Percentiles rank a stretch among this genome's conserved stretches.
Evolutionary conservation across 2,329 filamentous ascomycete species (phyloP).

Genomic region (Apiospora kogelbergensis): DNA sequence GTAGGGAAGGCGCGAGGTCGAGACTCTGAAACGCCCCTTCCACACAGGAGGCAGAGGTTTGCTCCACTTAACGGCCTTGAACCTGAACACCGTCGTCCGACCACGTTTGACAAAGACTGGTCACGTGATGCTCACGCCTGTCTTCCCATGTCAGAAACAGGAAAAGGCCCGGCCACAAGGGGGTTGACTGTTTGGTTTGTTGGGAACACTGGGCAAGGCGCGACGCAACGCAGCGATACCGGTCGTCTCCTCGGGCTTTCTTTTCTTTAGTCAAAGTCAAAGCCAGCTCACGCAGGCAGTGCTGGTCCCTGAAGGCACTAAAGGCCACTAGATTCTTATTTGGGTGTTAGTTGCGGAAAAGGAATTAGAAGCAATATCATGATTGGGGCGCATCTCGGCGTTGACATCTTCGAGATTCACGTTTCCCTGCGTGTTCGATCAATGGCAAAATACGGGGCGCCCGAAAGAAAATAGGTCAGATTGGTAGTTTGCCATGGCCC

Average conservation of each 20-base stretch:
- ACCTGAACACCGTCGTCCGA: not conserved
- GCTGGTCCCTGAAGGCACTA: not conserved
- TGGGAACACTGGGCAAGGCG: not conserved
- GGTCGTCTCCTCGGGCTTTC: not conserved
- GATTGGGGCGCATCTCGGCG: not conserved
- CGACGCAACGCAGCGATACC: not conserved
- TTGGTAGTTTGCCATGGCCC: not conserved
- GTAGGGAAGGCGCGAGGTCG: not conserved
- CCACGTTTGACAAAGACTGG: not conserved
- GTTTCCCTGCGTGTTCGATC: not conserved
- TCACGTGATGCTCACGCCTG: not conserved
- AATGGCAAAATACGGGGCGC: not conserved
- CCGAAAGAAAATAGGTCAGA: not conserved
- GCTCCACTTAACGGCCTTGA: not conserved
- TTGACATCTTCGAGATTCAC: not conserved
- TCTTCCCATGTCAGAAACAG: not conserved
- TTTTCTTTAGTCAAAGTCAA: not conserved
- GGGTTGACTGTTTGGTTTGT: not conserved
- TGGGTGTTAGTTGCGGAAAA: not conserved
- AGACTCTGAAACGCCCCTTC: slow-evolving; percentile 2
- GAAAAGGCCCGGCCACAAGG: not conserved
- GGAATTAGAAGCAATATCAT: not conserved
- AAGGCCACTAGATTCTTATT: not conserved
- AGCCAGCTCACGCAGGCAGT: not conserved
- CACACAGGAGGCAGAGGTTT: not conserved